phyloP scores from a whole-genome alignment of 164 flowering plant species.

The Umbilicus rupestris region DNA sequence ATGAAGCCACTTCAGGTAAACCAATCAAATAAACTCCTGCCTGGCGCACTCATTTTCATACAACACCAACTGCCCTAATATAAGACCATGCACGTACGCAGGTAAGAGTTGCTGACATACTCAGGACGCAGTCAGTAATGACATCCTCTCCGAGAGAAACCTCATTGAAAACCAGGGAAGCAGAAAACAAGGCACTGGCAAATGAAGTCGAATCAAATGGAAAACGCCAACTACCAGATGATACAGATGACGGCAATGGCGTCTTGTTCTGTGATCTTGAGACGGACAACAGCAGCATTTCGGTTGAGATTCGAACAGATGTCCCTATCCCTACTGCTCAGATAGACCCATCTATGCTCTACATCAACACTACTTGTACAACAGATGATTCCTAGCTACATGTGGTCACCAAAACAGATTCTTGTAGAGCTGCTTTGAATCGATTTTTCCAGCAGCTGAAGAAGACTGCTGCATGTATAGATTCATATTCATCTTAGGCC shows the following conservation, averaged over 20 bases:
- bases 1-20: conserved; percentile 87
- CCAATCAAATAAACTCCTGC: not conserved
- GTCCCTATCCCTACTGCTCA: not conserved
- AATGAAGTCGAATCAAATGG: not conserved
- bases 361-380: not conserved
- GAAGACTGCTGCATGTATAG: not conserved
- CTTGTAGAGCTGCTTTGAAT: not conserved
- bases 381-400: not conserved
- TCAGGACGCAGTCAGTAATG: not conserved
- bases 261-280: conserved; percentile 2
- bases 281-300: conserved; percentile 1
- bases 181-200: not conserved
- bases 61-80: not conserved
- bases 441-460: too few relatives aligned
- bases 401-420: not conserved
- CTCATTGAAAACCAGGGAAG: not conserved
- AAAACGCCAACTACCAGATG: not conserved
- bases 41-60: not conserved
- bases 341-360: not conserved
- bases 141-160: not conserved
- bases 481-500: not conserved
- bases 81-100: not conserved
- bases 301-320: not conserved
- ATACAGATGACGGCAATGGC: not conserved
- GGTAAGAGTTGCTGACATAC: conserved; percentile 1